Base-by-base conservation (phyloP, 2,329 filamentous ascomycete genomes). In the Calonectria leucothoes region DNA sequence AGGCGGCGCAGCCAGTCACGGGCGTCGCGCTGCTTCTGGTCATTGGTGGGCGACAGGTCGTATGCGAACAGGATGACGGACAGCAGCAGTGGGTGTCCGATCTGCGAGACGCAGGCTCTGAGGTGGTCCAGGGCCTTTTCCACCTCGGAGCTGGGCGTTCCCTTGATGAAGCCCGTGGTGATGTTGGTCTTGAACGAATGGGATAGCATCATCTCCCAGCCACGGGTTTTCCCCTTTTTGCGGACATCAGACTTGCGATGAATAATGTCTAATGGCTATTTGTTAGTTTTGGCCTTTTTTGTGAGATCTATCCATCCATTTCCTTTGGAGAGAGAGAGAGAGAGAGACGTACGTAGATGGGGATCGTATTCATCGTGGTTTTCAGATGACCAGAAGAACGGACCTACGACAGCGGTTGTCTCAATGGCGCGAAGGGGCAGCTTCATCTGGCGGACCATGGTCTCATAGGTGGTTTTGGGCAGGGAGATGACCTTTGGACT, bases 221-320 rank as follows among this genome's bases (percentile, higher is more conserved):
- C 91, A 69, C 91, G 88, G 20, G 91, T 93, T 79, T 86, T 87
- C 74, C 90, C 91, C 83, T 90, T 92, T 81, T 93, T 93, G 65
- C 90, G 89, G 39, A 93, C 91, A 78, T 93, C 91, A n/a, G 89
- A 91, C 82, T 93, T 93, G 76, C 91, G 89, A 79, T 91, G 91
- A 72, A 93, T 87, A 76, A 93, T 89, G 78, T 93, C 88, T 90
- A 71, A 11, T 17, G 20, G 17, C 8, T 4, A n/a, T 7, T 14
- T 66, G 37, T 51, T 7, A 27, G 14, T 39, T 20, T 25, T 20
- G 6, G 20, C 17, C n/a, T 37, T 25, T 7, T 33, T 15, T 35
- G 5, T 33, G 17, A 45, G 42, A 5, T n/a, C n/a, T n/a, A n/a
- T n/a, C n/a, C n/a, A 37, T 31, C 10, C 31, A 7, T 31, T 6